phyloP scores from a whole-genome alignment of 257 asterid genomes.

The Phtheirospermum japonicum region DNA sequence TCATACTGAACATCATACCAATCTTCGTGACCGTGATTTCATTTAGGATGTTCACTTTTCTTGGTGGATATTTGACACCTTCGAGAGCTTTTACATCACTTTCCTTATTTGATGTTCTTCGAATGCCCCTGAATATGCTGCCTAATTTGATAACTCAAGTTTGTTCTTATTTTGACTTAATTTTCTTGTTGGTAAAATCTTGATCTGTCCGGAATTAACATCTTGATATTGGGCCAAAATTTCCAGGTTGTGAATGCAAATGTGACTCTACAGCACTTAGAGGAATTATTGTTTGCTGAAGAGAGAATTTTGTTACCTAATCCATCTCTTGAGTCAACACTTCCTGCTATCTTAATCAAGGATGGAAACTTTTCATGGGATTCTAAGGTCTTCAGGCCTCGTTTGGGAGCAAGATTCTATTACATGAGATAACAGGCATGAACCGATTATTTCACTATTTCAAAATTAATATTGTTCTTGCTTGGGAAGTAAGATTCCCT shows the following conservation, averaged over 20 bases:
- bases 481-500: too few species aligned
- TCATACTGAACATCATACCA: slow-evolving; percentile 77
- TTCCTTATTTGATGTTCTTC: slow-evolving; percentile 72
- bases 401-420: too few species aligned
- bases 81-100: slow-evolving; percentile 87
- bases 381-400: slow-evolving; percentile 73
- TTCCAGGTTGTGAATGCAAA: slow-evolving; percentile 85
- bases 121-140: too few species aligned
- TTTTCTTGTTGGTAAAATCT: too few species aligned
- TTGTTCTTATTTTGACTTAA: too few species aligned
- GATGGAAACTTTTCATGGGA: slow-evolving; percentile 76
- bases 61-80: slow-evolving; percentile 88
- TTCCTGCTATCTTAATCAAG: slow-evolving; percentile 76
- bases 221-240: slow-evolving; percentile 18
- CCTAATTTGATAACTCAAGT: too few species aligned
- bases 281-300: slow-evolving; percentile 75
- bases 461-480: too few species aligned
- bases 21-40: slow-evolving; percentile 79
- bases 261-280: slow-evolving; percentile 76
- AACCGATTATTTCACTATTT: too few species aligned
- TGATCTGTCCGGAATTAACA: slow-evolving; percentile 1
- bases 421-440: too few species aligned
- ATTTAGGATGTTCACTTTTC: too few species aligned
- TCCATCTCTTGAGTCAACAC: slow-evolving; percentile 76
- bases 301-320: slow-evolving; percentile 76